These are phyloP conservation scores for Penicillium samsonianum DNA, from an alignment of 495 filamentous ascomycete species.

Conservation along the genomic window DNA sequence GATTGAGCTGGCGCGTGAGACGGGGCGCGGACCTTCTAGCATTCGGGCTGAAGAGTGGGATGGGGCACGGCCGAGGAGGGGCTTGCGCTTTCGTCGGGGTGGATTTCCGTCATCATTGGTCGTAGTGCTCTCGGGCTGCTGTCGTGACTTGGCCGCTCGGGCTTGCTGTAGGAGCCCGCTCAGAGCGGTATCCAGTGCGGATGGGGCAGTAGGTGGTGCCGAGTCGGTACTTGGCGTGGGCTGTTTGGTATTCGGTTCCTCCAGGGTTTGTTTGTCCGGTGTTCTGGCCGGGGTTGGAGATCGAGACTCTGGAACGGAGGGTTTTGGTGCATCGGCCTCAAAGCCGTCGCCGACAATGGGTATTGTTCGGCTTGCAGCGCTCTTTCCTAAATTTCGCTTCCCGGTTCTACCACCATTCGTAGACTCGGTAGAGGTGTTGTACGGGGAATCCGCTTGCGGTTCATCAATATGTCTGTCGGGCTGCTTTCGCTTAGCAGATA, in stretches of 20 bases:
- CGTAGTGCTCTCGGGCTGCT: constrained; percentile 17
- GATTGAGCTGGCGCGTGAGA: constrained; percentile 54
- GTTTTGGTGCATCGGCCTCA: constrained; percentile 31
- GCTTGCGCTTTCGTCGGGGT: constrained; percentile 36
- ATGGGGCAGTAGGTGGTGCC: constrained; percentile 21
- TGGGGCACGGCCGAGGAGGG: constrained; percentile 52
- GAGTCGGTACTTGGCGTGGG: constrained; percentile 19
- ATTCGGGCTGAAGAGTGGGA: constrained; percentile 41
- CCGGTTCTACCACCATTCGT: not conserved
- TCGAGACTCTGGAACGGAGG: constrained; percentile 33
- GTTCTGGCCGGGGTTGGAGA: constrained; percentile 26
- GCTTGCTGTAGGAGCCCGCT: constrained; percentile 46
- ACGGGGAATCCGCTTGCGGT: not conserved
- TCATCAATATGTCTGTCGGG: constrained; percentile 2
- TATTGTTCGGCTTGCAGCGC: constrained; percentile 11
- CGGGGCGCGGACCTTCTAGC: constrained; percentile 19
- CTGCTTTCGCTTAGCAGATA: constrained; percentile 19
- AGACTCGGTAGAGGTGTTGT: not conserved
- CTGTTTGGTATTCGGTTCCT: constrained; percentile 18
- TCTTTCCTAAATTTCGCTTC: constrained; percentile 7
- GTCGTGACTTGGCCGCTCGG: constrained; percentile 40
- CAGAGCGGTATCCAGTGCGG: constrained; percentile 41
- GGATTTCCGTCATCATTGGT: constrained; percentile 21
- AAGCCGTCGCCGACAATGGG: constrained; percentile 25
- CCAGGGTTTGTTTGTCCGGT: constrained; percentile 10